Percentiles rank a stretch among this genome's conserved stretches.
Conservation (phyloP, 23 red algal genomes). For the Gracilariopsis chorda region DNA sequence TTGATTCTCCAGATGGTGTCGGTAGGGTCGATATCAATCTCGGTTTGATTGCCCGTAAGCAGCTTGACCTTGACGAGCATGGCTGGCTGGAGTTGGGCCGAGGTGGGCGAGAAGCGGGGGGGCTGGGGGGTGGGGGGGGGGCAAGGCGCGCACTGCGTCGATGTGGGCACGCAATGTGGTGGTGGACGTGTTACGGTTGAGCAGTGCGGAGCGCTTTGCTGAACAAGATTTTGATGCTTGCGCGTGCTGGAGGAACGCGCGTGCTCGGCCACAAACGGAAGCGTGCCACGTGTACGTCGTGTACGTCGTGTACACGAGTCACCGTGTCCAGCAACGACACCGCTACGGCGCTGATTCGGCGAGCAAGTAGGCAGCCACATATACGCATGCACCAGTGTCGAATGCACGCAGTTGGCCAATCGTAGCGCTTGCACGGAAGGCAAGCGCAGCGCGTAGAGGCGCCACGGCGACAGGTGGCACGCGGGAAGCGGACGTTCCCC, state of each 20-base stretch:
- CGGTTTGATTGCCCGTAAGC: constrained; percentile 94
- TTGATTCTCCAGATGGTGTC: constrained; percentile 96
- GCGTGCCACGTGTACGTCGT: no score
- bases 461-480: background rate
- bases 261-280: no score
- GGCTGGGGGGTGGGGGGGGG: background rate
- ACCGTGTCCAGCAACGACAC: no score
- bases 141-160: background rate
- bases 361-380: background rate
- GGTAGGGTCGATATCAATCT: constrained; percentile 95
- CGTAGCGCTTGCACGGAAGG: background rate
- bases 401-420: background rate
- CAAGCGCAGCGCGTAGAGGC: background rate
- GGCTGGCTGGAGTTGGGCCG: background rate
- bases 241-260: no score
- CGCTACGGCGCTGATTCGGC: no score
- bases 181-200: no score
- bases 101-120: background rate
- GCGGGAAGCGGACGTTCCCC: no score
- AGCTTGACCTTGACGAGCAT: constrained; percentile 99
- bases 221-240: no score
- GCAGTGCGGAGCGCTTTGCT: no score
- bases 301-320: no score
- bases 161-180: no score
- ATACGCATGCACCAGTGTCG: background rate